A percentile compares a stretch with the other conserved stretches of the same genome.
Evolutionary conservation across 2,329 filamentous ascomycete genomes (phyloP).

Genomic region (Epichloe uncinata): DNA sequence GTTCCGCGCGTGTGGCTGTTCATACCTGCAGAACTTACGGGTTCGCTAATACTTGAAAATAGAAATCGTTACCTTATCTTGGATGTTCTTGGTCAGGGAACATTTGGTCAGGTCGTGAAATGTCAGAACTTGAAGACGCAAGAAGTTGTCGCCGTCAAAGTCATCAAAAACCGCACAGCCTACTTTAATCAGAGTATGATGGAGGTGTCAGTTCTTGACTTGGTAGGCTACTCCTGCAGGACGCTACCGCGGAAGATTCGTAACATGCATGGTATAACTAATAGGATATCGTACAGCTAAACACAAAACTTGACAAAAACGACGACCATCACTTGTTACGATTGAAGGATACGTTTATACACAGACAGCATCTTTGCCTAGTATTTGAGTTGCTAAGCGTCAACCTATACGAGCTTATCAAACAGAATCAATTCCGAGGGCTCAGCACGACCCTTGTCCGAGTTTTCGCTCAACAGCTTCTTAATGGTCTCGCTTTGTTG

Average conservation of each 20-base stretch:
- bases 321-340: slow-evolving; percentile 93
- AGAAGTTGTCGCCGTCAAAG: slow-evolving; percentile 96
- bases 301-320: slow-evolving; percentile 98
- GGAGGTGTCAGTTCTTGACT: slow-evolving; percentile 93
- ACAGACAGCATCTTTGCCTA: slow-evolving; percentile 88
- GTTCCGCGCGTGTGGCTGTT: not conserved
- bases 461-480: slow-evolving; percentile 91
- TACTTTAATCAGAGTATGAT: slow-evolving; percentile 99
- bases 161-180: slow-evolving; percentile 96
- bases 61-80: slow-evolving; percentile 94
- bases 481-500: slow-evolving; percentile 81
- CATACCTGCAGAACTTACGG: not conserved
- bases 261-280: slow-evolving; percentile 9
- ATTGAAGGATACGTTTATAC: slow-evolving; percentile 95
- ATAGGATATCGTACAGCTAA: slow-evolving; percentile 46
- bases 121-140: slow-evolving; percentile 98
- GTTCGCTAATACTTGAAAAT: slow-evolving; percentile 1
- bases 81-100: slow-evolving; percentile 92
- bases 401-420: slow-evolving; percentile 96
- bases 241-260: not conserved
- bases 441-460: slow-evolving; percentile 92
- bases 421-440: slow-evolving; percentile 97
- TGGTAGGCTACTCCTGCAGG: slow-evolving; percentile 43
- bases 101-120: slow-evolving; percentile 97
- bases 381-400: slow-evolving; percentile 95